phyloP scores from a whole-genome alignment of 805 yeast genomes.

The Candida sanyiensis region DNA sequence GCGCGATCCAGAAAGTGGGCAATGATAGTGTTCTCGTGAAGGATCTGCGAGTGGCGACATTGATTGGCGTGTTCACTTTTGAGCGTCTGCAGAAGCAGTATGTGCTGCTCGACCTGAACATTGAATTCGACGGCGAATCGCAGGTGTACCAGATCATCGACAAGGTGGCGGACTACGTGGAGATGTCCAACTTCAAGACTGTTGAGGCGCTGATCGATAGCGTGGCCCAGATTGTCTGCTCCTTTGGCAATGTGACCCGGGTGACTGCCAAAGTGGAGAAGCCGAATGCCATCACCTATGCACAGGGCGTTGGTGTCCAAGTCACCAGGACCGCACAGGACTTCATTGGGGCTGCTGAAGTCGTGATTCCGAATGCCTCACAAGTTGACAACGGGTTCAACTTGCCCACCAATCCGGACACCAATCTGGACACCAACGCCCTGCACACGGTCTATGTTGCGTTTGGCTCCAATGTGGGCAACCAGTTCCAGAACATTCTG shows the following conservation, averaged over 20 bases:
- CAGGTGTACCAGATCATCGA: conserved; percentile 39
- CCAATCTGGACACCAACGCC: neutral
- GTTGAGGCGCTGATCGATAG: conserved; percentile 85
- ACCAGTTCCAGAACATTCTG: conserved; percentile 56
- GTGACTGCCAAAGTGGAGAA: conserved; percentile 66
- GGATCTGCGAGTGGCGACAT: conserved; percentile 54
- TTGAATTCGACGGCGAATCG: conserved; percentile 34
- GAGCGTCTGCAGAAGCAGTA: conserved; percentile 81
- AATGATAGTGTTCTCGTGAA: conserved; percentile 34
- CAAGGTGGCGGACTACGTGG: conserved; percentile 55
- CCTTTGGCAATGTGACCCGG: conserved; percentile 31
- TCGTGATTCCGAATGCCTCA: conserved; percentile 11
- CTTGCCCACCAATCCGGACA: conserved; percentile 32
- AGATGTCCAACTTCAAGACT: conserved; percentile 76
- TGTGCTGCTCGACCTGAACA: conserved; percentile 49
- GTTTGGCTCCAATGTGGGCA: conserved; percentile 85
- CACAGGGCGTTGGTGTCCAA: conserved; percentile 88
- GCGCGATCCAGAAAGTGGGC: conserved; percentile 11
- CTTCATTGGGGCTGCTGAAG: conserved; percentile 26
- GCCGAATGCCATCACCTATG: conserved; percentile 81
- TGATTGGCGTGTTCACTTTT: conserved; percentile 92
- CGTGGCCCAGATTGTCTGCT: conserved; percentile 54
- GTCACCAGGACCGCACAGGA: conserved; percentile 44
- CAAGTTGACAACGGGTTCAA: conserved; percentile 9
- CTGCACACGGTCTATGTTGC: conserved; percentile 66